Evolutionary conservation across 2,329 filamentous ascomycete species (phyloP).

Genomic region (Neophaeococcomyces mojaviensis): DNA sequence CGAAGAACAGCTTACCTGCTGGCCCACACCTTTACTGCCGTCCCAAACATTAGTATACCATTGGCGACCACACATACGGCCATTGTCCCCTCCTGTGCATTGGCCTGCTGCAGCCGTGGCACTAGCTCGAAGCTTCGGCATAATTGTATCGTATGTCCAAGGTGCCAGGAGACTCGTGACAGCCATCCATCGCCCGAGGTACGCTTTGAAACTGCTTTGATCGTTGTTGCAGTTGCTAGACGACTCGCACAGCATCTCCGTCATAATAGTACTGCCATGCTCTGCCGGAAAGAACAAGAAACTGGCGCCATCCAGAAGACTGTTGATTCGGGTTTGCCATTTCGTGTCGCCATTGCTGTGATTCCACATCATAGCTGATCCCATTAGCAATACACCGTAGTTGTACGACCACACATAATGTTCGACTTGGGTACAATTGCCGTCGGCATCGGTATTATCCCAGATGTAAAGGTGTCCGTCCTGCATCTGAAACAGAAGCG

Average conservation of each 20-base stretch:
- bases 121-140: slow-evolving; percentile 51
- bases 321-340: slow-evolving; percentile 52
- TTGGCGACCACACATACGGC: slow-evolving; percentile 57
- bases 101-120: slow-evolving; percentile 53
- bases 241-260: slow-evolving; percentile 61
- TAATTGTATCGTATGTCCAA: slow-evolving; percentile 47
- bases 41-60: slow-evolving; percentile 52
- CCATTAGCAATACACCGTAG: slow-evolving; percentile 51
- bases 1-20: slow-evolving; percentile 39
- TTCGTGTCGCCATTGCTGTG: slow-evolving; percentile 44
- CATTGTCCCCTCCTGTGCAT: slow-evolving; percentile 53
- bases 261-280: slow-evolving; percentile 48
- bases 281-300: slow-evolving; percentile 43
- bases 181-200: slow-evolving; percentile 59
- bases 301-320: slow-evolving; percentile 45
- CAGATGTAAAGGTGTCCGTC: slow-evolving; percentile 46
- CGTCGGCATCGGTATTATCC: slow-evolving; percentile 50
- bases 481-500: slow-evolving; percentile 48
- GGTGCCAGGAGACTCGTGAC: slow-evolving; percentile 57
- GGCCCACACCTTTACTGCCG: slow-evolving; percentile 54
- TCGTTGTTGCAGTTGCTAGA: slow-evolving; percentile 58
- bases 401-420: slow-evolving; percentile 60
- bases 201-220: slow-evolving; percentile 66
- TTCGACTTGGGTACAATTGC: slow-evolving; percentile 56
- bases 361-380: slow-evolving; percentile 63